phyloP scores from a whole-genome alignment of 257 asterid species.

The Solanum piurae region DNA sequence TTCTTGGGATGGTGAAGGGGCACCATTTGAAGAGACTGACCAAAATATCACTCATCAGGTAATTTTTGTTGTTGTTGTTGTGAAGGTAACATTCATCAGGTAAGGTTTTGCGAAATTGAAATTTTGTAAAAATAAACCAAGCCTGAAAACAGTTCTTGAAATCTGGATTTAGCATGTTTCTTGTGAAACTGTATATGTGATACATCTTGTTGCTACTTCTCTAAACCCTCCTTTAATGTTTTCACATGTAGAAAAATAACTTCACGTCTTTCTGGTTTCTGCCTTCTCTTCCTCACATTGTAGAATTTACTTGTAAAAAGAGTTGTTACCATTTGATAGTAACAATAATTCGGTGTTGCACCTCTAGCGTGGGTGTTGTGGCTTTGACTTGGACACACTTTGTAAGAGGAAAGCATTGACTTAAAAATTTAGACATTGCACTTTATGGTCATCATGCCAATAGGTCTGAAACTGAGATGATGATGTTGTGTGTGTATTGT shows the following conservation, averaged over 20 bases:
- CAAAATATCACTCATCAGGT: conserved; percentile 77
- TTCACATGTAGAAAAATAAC: neutral
- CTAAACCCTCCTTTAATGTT: neutral
- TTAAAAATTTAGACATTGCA: neutral
- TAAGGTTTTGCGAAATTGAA: conserved; percentile 2
- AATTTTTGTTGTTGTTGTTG: neutral
- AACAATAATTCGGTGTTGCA: neutral
- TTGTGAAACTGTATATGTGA: neutral
- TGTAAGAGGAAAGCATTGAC: neutral
- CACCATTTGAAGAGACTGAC: conserved; percentile 79
- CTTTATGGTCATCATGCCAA: neutral
- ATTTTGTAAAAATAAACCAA: neutral
- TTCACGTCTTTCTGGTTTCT: neutral
- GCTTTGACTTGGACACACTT: neutral
- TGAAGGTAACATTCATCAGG: conserved; percentile 40
- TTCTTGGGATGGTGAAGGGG: conserved; percentile 98
- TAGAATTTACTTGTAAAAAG: neutral
- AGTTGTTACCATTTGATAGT: neutral
- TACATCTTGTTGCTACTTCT: neutral
- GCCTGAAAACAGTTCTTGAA: neutral
- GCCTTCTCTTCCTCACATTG: neutral
- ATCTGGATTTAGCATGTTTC: neutral
- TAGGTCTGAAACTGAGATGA: neutral
- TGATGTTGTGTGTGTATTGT: neutral
- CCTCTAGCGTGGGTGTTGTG: neutral